Conservation (phyloP, 2,329 filamentous ascomycete genomes). For the Trichoderma atroviride region DNA sequence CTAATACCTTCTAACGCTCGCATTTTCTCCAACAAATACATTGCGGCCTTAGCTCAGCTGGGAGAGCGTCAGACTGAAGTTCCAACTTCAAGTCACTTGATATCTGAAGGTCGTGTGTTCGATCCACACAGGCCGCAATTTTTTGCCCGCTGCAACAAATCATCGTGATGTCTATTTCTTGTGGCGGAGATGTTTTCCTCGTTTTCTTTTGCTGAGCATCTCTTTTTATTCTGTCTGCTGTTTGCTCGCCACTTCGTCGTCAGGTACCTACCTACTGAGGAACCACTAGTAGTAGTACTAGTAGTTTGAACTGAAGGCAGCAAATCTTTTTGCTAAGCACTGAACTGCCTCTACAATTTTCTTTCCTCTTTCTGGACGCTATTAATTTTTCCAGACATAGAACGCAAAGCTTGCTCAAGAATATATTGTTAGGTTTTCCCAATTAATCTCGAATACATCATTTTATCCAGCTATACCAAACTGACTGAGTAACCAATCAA, state of each 20-base stretch:
- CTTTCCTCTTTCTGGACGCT: rapidly evolving
- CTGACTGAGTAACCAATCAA: no score
- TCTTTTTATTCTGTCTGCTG: neutral
- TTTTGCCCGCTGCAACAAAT: constrained; percentile 17
- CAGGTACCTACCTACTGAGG: no score
- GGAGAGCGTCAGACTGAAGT: constrained; percentile 38
- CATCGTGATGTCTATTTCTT: neutral
- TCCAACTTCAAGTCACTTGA: constrained; percentile 35
- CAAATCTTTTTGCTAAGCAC: no score
- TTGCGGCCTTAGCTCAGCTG: constrained; percentile 38
- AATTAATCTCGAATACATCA: neutral
- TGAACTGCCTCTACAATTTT: no score
- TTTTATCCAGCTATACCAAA: neutral
- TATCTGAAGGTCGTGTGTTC: constrained; percentile 38
- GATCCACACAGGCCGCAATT: constrained; percentile 37
- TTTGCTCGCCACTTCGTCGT: neutral
- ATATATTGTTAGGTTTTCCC: no score
- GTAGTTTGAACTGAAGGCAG: no score
- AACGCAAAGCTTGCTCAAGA: neutral
- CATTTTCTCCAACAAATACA: neutral
- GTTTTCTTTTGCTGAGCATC: neutral
- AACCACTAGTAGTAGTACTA: no score
- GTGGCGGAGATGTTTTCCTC: neutral
- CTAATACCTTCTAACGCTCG: neutral
- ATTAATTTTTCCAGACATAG: no score